Conservation (phyloP, 805 yeast genomes). For the Metschnikowia anglica region DNA sequence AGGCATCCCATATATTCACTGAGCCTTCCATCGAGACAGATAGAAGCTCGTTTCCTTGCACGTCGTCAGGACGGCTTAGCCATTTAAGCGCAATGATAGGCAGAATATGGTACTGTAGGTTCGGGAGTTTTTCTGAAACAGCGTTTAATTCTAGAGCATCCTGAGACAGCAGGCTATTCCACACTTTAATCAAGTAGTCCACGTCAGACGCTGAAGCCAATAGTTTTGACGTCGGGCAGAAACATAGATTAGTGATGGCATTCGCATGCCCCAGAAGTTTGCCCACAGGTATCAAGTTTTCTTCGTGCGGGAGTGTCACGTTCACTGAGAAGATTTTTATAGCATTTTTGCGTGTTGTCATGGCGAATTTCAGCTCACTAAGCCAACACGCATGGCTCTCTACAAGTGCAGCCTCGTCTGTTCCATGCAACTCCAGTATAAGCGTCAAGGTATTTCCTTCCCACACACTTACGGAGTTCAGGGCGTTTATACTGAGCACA, state of each 20-base stretch:
- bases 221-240: conserved; percentile 50
- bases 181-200: conserved; percentile 68
- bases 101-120: conserved; percentile 45
- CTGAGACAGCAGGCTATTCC: conserved; percentile 66
- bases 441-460: conserved; percentile 47
- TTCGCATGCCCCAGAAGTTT: conserved; percentile 60
- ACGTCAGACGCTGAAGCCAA: conserved; percentile 72
- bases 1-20: conserved; percentile 64
- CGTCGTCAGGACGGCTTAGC: conserved; percentile 36
- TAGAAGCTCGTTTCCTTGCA: conserved; percentile 21
- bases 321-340: conserved; percentile 53
- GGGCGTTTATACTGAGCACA: conserved; percentile 57
- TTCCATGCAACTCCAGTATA: conserved; percentile 27
- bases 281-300: conserved; percentile 29
- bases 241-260: conserved; percentile 54
- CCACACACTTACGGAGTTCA: conserved; percentile 54
- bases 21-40: conserved; percentile 68
- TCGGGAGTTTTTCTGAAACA: conserved; percentile 12
- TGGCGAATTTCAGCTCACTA: conserved; percentile 62
- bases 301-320: conserved; percentile 11
- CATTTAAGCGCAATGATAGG: conserved; percentile 58
- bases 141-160: conserved; percentile 41
- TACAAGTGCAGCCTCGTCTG: conserved; percentile 9
- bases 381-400: conserved; percentile 69
- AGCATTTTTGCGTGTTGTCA: conserved; percentile 59